phyloP scores from a whole-genome alignment of 2,329 filamentous ascomycete genomes.

The Ceratocystis diversiconidia region DNA sequence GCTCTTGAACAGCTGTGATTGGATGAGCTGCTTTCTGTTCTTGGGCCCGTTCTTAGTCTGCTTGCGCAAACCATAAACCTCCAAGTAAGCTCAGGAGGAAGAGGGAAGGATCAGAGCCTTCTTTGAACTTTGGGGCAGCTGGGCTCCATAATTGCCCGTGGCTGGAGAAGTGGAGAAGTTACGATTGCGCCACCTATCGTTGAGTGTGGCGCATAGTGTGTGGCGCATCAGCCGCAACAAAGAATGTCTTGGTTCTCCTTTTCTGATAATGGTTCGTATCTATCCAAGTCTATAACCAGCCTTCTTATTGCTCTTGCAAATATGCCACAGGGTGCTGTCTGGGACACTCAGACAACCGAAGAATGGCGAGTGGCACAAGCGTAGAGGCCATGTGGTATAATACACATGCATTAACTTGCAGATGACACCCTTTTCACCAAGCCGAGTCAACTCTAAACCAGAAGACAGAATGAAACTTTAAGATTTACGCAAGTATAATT shows the following conservation, averaged over 20 bases:
- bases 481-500: not conserved
- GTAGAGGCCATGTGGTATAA: not conserved
- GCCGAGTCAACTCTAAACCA: not conserved
- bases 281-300: not conserved
- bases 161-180: not conserved
- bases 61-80: slow-evolving; percentile 5
- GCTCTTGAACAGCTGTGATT: not conserved
- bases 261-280: not conserved
- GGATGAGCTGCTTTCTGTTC: not conserved
- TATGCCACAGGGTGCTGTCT: not conserved
- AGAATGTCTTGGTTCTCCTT: not conserved
- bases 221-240: not conserved
- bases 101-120: slow-evolving; percentile 1
- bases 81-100: not conserved
- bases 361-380: not conserved
- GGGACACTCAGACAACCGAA: not conserved
- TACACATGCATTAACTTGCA: not conserved
- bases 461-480: not conserved
- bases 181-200: no score
- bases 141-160: slow-evolving; percentile 1
- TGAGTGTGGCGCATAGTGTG: not conserved
- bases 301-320: not conserved
- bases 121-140: not conserved
- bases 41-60: not conserved
- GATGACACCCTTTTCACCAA: not conserved